Percentiles rank a stretch among this genome's conserved stretches.
phyloP scores from a whole-genome alignment of 139 green algal genomes.

The Pseudopediastrum boryanum region DNA sequence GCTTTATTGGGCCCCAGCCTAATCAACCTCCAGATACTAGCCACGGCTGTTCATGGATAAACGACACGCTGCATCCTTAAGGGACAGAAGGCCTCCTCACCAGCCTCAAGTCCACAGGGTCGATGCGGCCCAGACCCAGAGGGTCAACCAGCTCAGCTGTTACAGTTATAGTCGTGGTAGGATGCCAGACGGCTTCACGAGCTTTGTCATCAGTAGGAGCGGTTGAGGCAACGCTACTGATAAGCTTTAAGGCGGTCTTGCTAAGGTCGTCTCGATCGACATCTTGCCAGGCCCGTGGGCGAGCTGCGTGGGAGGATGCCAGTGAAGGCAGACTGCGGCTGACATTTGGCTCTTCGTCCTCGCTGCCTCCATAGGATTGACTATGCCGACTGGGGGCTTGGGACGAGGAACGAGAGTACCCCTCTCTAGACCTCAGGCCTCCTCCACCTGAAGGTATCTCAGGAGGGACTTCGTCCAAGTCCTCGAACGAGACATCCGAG shows the following conservation, averaged over 20 bases:
- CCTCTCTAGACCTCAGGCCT: too few species aligned
- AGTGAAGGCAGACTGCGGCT: too few species aligned
- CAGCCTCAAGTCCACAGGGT: slow-evolving; percentile 31
- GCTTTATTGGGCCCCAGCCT: too few species aligned
- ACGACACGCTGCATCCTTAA: neutral
- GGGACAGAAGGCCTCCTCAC: neutral
- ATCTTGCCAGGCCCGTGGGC: slow-evolving; percentile 28
- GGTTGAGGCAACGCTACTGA: slow-evolving; percentile 35
- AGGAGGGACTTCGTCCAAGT: too few species aligned
- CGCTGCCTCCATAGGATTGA: too few species aligned
- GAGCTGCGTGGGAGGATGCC: too few species aligned
- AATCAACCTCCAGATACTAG: neutral
- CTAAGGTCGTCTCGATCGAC: slow-evolving; percentile 35
- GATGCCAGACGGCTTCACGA: slow-evolving; percentile 35
- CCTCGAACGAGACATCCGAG: too few species aligned
- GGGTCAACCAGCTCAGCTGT: slow-evolving; percentile 42
- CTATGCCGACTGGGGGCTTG: too few species aligned
- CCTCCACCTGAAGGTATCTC: too few species aligned
- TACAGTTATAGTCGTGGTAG: slow-evolving; percentile 9
- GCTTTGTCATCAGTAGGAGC: slow-evolving; percentile 36
- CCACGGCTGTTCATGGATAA: neutral
- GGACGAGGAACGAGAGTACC: too few species aligned
- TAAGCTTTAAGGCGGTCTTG: slow-evolving; percentile 1
- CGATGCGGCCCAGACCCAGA: slow-evolving; percentile 56
- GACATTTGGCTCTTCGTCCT: too few species aligned